These are phyloP conservation scores for Kuraishia borneana DNA, from an alignment of 805 yeast species.

Conservation along the genomic window DNA sequence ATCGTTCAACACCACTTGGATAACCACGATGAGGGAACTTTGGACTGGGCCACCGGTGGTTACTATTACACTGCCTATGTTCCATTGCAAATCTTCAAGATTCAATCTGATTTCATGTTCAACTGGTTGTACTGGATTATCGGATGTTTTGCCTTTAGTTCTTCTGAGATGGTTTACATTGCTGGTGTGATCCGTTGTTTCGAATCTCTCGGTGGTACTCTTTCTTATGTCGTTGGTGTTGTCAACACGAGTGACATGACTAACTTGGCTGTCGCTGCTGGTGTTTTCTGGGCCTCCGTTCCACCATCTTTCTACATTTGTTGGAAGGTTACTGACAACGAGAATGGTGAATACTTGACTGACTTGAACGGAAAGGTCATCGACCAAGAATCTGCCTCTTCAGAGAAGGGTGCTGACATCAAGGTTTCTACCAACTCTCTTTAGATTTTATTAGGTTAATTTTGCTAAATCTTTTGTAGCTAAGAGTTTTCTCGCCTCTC, in stretches of 20 bases:
- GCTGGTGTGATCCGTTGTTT: conserved; percentile 9
- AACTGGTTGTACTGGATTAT: conserved; percentile 13
- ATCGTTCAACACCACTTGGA: too few relatives aligned
- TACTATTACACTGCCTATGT: conserved; percentile 7
- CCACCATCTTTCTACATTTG: too few relatives aligned
- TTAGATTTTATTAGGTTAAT: too few relatives aligned
- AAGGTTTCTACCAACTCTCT: too few relatives aligned
- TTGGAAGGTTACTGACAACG: too few relatives aligned
- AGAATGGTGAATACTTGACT: too few relatives aligned
- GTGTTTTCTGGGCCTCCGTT: too few relatives aligned
- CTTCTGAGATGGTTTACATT: conserved; percentile 8
- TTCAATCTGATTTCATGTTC: conserved; percentile 8
- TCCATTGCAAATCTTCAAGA: conserved; percentile 10
- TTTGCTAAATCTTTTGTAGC: too few relatives aligned
- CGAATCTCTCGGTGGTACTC: conserved; percentile 9
- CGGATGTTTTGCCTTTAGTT: conserved; percentile 8
- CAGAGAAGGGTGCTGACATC: too few relatives aligned
- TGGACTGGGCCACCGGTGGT: conserved; percentile 9
- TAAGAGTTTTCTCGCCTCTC: too few relatives aligned
- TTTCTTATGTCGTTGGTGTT: conserved; percentile 8
- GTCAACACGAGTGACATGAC: conserved; percentile 10
- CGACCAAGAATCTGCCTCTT: too few relatives aligned
- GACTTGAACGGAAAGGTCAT: too few relatives aligned
- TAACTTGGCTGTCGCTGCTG: conserved; percentile 10
- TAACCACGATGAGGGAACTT: neutral